Evolutionary conservation across 2,329 filamentous ascomycete genomes (phyloP), one percentile per base, ranked within the genome.

Genomic region (Colletotrichum endophyticum): DNA sequence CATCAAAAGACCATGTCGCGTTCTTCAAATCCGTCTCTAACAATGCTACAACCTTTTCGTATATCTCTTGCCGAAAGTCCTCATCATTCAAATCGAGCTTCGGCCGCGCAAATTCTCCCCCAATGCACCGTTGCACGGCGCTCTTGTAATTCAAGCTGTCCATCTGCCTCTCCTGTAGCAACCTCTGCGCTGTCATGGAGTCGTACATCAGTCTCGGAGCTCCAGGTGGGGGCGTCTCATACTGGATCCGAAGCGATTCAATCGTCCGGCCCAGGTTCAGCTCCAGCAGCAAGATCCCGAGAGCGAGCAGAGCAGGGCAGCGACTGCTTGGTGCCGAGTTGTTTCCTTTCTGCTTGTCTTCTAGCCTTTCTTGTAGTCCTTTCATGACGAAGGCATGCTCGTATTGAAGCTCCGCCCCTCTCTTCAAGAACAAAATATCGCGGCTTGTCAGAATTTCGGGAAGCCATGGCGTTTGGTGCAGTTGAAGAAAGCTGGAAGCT

Each of bases 391-490:
- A 78, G 1, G 64, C 63, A 2, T 75, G 64, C 7, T 77, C 19
- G 5, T 70, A 64, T 0, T 36, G n/a, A 9, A 25, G 27, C 2
- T 12, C 27, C 22, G 5, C 44, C 49, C 22, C 53, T 16, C 56
- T 67, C n/a, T 66, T 62, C 12, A 80, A 61, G 6, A 82, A 62
- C 4, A 76, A 78, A 1, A 82, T 70, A 11, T 71, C 30, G 6
- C 12, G 32, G 5, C 59, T 74, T 11, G 66, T 59, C 2, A 74
- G 13, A 0, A 78, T 63, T 7, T 64, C 44, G 3, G 79, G 73
- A 5, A 81, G 76, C 80, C 81, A 82, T 4, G 72, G 70, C 1
- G 79, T 82, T 8, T 78, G 73, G 36, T 81, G 66, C 15, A 82
- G 75, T 22, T 81, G 78, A 6, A 81, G 67, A 15, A 82, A 70